Evolutionary conservation across 1,139 yeast species (phyloP).

Genomic region (Saccharomyces hybrid): DNA sequence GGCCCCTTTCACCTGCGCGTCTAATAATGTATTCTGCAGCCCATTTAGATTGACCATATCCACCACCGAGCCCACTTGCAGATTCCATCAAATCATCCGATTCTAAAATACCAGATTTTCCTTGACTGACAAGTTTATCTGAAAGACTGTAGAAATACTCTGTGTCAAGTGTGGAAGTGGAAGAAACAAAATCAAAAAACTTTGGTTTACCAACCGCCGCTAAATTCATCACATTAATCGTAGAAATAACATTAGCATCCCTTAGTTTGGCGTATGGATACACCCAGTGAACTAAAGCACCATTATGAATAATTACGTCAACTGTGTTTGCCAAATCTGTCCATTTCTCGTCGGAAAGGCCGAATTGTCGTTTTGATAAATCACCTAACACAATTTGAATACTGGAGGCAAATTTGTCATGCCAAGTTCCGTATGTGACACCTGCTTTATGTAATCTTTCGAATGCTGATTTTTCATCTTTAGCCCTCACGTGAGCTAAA

Average conservation of each 20-base stretch:
- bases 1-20: conserved; percentile 78
- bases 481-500: conserved; percentile 88
- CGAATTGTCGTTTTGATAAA: conserved; percentile 63
- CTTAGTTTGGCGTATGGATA: conserved; percentile 86
- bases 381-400: conserved; percentile 80
- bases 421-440: conserved; percentile 76
- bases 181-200: conserved; percentile 82
- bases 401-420: conserved; percentile 46
- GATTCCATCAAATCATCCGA: conserved; percentile 79
- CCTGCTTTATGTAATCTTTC: conserved; percentile 74
- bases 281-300: conserved; percentile 98
- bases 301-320: conserved; percentile 88
- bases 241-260: conserved; percentile 87
- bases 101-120: conserved; percentile 69
- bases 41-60: conserved; percentile 98
- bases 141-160: conserved; percentile 72
- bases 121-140: conserved; percentile 56
- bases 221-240: conserved; percentile 74
- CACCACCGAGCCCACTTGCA: conserved; percentile 71
- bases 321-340: conserved; percentile 43
- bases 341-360: conserved; percentile 58
- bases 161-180: conserved; percentile 87
- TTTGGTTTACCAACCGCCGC: conserved; percentile 80
- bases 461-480: conserved; percentile 55
- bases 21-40: conserved; percentile 86